Base-by-base conservation (phyloP, 352 stramenopile species). In the Plasmopara muralis region DNA sequence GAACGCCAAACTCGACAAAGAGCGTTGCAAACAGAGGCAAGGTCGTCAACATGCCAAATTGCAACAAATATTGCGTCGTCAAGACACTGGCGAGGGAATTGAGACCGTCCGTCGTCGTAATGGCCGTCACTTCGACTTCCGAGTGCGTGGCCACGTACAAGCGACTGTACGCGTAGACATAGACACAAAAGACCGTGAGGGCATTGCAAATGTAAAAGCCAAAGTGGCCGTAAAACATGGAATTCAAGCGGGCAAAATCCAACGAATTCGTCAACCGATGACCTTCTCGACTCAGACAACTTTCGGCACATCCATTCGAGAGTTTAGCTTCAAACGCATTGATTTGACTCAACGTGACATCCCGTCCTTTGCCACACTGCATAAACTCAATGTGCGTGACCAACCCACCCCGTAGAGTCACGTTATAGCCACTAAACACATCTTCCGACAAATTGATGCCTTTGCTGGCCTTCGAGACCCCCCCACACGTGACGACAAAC, bases 131-230 rank as follows among this genome's bases (percentile, higher is more conserved):
- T 43, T 77, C 66, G 10, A 90, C 62, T 40, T 91, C 72, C 31
- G 70, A 70, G 60, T 92, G 81, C 0, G 82, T 85, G 9, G 72
- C 74, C 16, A 88, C 68, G 57, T 95, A 95, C 43, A 95, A 43
- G 51, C 92, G 93, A 13, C 70, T 69, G 62, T 93, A 95, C 13
- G 82, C 79, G 55, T 90, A 94, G 28, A 92, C 72, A 60, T 88
- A 95, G 18, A 92, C 82, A 50, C 80, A 91, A 18, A 94, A 55
- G 9, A 93, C 81, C 0, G 84, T 95, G n/a, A 95, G 47, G 5
- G 76, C 82, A 53, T 91, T 93, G 52, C 78, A 87, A 54, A 95
- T 93, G 73, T 95, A 95, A 57, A 95, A 95, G 9, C 84, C 84
- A 25, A 90, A 89, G 58, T 95, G 84, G 6, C 77, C 77, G 49